A percentile compares a stretch with the other conserved stretches of the same genome.
phyloP scores from a whole-genome alignment of 306 rosid genomes.

The Lathyrus tuberosus region DNA sequence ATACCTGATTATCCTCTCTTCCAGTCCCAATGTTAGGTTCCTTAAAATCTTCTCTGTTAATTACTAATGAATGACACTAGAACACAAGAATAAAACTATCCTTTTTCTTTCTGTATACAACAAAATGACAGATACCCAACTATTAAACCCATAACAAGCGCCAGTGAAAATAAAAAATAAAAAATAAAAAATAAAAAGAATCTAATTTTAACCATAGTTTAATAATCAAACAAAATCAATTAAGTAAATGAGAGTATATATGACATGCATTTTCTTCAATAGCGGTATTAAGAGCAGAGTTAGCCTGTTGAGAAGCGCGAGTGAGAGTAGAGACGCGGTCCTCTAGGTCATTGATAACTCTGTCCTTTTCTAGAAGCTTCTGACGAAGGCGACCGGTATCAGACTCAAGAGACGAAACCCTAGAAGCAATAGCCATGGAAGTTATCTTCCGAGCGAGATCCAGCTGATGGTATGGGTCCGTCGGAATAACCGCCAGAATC shows the following conservation, averaged over 20 bases:
- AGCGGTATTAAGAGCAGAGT: conserved; percentile 55
- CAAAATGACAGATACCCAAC: not conserved
- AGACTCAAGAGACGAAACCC: conserved; percentile 76
- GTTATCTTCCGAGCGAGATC: conserved; percentile 96
- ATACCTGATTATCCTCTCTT: not conserved
- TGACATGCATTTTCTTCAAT: conserved; percentile 59
- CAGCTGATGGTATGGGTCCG: conserved; percentile 87
- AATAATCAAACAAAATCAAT: not conserved
- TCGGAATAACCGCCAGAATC: conserved; percentile 71
- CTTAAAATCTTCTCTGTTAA: not conserved
- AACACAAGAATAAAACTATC: not conserved
- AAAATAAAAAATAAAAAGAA: not conserved
- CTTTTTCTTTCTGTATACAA: not conserved
- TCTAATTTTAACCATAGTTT: not conserved
- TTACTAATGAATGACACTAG: not conserved
- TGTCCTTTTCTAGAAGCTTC: conserved; percentile 66
- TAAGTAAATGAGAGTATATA: not conserved
- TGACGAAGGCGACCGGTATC: conserved; percentile 63
- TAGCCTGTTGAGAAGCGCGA: conserved; percentile 56
- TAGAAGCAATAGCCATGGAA: conserved; percentile 88
- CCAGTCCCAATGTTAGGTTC: conserved; percentile 1
- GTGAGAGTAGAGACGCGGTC: conserved; percentile 56
- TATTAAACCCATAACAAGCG: not conserved
- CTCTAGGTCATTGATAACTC: conserved; percentile 54
- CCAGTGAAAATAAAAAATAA: not conserved